phyloP scores from a whole-genome alignment of 345 rosid species.

The Microcos paniculata region DNA sequence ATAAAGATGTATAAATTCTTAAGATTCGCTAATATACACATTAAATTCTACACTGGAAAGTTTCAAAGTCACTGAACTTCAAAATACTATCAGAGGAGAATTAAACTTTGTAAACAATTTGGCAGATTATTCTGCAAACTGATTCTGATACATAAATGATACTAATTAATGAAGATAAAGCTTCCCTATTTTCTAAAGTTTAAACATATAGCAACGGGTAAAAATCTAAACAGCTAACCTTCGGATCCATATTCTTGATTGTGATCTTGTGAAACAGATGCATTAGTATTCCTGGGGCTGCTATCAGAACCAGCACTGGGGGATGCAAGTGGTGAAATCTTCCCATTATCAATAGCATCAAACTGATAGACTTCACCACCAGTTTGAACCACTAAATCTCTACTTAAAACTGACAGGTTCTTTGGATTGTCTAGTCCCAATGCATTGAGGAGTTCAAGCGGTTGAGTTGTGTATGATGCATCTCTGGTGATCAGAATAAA shows the following conservation, averaged over 20 bases:
- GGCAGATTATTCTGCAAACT: background rate
- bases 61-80: background rate
- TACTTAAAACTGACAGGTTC: constrained; percentile 28
- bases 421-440: constrained; percentile 56
- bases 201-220: background rate
- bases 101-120: background rate
- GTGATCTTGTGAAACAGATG: constrained; percentile 31
- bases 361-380: constrained; percentile 41
- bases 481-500: constrained; percentile 50
- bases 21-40: background rate
- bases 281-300: constrained; percentile 22
- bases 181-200: constrained; percentile 7
- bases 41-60: background rate
- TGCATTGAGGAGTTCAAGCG: constrained; percentile 89
- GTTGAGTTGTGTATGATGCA: constrained; percentile 96
- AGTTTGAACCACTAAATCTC: constrained; percentile 43
- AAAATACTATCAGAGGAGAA: background rate
- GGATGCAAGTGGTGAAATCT: constrained; percentile 23
- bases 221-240: constrained; percentile 39
- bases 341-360: constrained; percentile 33
- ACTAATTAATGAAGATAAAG: background rate
- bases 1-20: background rate
- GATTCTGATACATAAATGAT: background rate
- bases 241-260: constrained; percentile 57
- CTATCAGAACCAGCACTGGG: constrained; percentile 22